Conservation (phyloP, 495 filamentous ascomycete genomes). For the Penicillium argentinense region DNA sequence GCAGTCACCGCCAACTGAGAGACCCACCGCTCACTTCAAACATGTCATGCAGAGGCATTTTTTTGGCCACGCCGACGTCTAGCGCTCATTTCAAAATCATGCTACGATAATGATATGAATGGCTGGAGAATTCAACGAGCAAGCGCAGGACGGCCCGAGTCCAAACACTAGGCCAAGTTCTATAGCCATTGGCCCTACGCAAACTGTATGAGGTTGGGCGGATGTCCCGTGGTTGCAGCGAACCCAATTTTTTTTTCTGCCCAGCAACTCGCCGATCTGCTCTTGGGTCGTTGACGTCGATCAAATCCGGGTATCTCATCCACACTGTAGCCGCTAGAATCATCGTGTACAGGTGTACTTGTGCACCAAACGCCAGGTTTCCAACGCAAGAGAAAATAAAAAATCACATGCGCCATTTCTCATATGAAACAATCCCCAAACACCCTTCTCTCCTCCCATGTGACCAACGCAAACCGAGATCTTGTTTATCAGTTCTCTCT, state of each 20-base stretch:
- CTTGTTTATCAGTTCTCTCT: slow-evolving; percentile 45
- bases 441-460: neutral
- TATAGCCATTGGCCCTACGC: no score
- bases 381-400: neutral
- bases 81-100: no score
- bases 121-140: no score
- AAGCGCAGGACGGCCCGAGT: no score
- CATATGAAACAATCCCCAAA: slow-evolving; percentile 7
- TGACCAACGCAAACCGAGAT: no score
- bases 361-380: neutral
- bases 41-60: slow-evolving; percentile 18
- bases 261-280: no score
- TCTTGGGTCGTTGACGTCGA: no score
- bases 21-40: slow-evolving; percentile 15
- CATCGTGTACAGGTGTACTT: neutral
- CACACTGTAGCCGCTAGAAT: neutral
- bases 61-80: slow-evolving; percentile 16
- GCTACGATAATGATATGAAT: neutral
- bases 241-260: slow-evolving; percentile 16
- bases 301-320: slow-evolving; percentile 26
- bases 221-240: slow-evolving; percentile 19
- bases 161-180: no score
- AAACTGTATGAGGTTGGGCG: neutral
- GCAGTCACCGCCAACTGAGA: slow-evolving; percentile 19
- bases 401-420: slow-evolving; percentile 14